Evolutionary conservation across 2,329 filamentous ascomycete genomes (phyloP).

Genomic region (Cryphonectria japonica): DNA sequence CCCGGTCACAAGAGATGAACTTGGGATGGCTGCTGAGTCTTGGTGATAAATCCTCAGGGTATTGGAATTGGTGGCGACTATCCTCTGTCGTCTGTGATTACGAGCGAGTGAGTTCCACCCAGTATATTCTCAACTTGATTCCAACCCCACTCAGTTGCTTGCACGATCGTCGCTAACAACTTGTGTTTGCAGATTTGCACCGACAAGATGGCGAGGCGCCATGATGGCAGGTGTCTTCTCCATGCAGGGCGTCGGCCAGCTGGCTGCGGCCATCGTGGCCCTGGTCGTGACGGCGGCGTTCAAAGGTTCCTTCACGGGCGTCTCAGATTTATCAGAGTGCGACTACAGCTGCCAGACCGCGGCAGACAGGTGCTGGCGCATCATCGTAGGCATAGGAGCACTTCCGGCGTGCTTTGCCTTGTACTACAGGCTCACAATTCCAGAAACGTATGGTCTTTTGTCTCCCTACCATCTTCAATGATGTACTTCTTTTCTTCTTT

Average conservation of each 20-base stretch:
- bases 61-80: constrained; percentile 83
- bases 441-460: constrained; percentile 61
- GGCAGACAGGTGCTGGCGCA: constrained; percentile 81
- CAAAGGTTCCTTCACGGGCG: constrained; percentile 52
- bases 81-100: constrained; percentile 79
- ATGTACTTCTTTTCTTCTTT: constrained; percentile 50
- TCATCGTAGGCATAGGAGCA: constrained; percentile 79
- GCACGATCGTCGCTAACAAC: constrained; percentile 17
- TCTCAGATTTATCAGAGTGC: constrained; percentile 53
- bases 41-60: constrained; percentile 46
- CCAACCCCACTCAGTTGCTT: background rate
- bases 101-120: constrained; percentile 61
- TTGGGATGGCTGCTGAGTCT: background rate
- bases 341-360: constrained; percentile 66
- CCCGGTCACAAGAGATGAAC: background rate
- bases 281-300: constrained; percentile 70
- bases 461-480: no score
- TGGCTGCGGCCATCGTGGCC: constrained; percentile 70
- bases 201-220: constrained; percentile 78
- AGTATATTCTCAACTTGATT: background rate
- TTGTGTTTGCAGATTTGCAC: constrained; percentile 65
- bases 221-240: constrained; percentile 86
- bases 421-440: constrained; percentile 86
- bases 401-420: constrained; percentile 77
- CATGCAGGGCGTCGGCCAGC: constrained; percentile 84